Evolutionary conservation across 768 basidiomycete species (phyloP), one percentile per base, ranked within the genome.

Genomic region (Boletus barrowsii): DNA sequence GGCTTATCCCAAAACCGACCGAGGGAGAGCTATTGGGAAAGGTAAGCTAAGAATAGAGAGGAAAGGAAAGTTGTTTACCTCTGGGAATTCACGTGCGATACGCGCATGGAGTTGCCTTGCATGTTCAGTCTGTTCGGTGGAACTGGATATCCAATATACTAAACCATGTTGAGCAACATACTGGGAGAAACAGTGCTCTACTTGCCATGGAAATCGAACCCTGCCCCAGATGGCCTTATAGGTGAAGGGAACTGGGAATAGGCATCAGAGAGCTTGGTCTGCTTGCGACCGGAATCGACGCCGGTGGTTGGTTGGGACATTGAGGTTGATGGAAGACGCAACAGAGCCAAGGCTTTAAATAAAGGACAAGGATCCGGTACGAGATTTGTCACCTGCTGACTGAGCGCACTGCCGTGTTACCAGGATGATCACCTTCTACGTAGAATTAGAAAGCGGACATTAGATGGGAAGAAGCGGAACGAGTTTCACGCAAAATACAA

Each of bases 121-220:
- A 50, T 76, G 81, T 43, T 77, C 68, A 0, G 68, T 47, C 44
- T 88, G 76, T 15, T 64, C 63, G 5, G 75, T 64, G 35, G 73
- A 71, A 17, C 61, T 65, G 13, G 74, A 80, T 70, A 80, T 79
- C 68, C 85, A 87, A 60, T 88, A 89, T 22, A 88, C 86, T 87
- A 49, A 17, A 30, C 4, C 1, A 42, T 17, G 7, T 1, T 62
- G 2, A 59, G 64, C 10, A 11, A 20, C 0, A 6, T 1, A 0
- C 0, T 5, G 15, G 26, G n/a, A 11, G 10, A 5, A 29, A 33
- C 15, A 2, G n/a, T 39, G 30, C 18, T 8, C 32, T 35, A 45
- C 83, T 69, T 54, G 84, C 87, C 78, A 62, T 89, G 87, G 62
- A 89, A 88, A 67, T 89, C 87, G 58, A 88, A 88, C 1, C 82